Evolutionary conservation across 2,329 filamentous ascomycete genomes (phyloP).

Genomic region (Trichoderma sp.): DNA sequence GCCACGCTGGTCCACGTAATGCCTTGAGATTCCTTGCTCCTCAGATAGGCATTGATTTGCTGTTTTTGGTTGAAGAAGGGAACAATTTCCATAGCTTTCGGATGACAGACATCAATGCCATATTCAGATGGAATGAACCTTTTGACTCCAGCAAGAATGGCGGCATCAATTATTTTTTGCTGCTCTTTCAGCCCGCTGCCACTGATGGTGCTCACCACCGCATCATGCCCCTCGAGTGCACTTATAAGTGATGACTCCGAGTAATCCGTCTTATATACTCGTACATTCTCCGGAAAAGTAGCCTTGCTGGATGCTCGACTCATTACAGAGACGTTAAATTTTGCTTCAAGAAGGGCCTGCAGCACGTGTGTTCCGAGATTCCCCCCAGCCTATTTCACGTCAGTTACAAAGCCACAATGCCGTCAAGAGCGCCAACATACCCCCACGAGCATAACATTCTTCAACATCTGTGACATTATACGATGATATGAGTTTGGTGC

Average conservation of each 20-base stretch:
- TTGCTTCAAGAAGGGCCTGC: not conserved
- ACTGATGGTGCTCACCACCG: not conserved
- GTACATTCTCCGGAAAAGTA: not conserved
- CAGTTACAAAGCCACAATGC: not conserved
- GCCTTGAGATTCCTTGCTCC: not conserved
- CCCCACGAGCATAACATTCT: not conserved
- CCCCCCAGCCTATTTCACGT: not conserved
- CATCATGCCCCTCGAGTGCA: not conserved
- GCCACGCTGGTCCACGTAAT: not conserved
- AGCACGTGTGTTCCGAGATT: not conserved
- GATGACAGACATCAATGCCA: not conserved
- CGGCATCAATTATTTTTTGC: not conserved
- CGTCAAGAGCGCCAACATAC: not conserved
- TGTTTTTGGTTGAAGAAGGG: not conserved
- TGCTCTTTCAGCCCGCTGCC: not conserved
- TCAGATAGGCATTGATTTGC: not conserved
- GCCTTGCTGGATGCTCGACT: not conserved
- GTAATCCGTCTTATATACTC: not conserved
- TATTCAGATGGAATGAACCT: not conserved
- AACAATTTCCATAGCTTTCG: not conserved
- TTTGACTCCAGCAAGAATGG: not conserved
- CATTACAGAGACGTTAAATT: not conserved
- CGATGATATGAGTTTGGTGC: not conserved
- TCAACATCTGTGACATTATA: not conserved
- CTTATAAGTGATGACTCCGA: not conserved